These are phyloP conservation scores for Phytophthora ramorum DNA, from an alignment of 352 stramenopile genomes.

Conservation along the genomic window DNA sequence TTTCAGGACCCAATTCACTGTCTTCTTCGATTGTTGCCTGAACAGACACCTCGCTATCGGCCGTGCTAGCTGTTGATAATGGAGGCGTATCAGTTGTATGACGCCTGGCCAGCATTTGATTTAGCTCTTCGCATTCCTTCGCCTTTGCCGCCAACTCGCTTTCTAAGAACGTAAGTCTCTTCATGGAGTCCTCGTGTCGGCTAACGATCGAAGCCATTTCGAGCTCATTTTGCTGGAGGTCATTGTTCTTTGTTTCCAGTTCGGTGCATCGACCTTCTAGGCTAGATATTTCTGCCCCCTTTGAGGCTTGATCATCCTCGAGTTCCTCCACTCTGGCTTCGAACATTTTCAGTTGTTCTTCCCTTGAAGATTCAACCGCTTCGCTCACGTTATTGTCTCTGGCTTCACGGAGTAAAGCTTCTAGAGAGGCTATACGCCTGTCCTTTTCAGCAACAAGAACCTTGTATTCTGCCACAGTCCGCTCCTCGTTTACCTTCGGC, in stretches of 20 bases:
- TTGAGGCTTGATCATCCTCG: slow-evolving; percentile 68
- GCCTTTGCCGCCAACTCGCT: slow-evolving; percentile 56
- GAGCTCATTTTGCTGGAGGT: slow-evolving; percentile 48
- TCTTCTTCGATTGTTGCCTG: slow-evolving; percentile 22
- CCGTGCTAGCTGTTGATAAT: slow-evolving; percentile 11
- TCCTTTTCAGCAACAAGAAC: slow-evolving; percentile 66
- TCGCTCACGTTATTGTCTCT: slow-evolving; percentile 23
- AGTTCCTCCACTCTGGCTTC: slow-evolving; percentile 59
- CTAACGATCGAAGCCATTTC: slow-evolving; percentile 47
- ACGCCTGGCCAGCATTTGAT: slow-evolving; percentile 39
- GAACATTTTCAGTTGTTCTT: slow-evolving; percentile 59
- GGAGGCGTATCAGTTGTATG: slow-evolving; percentile 14
- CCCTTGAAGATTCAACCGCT: slow-evolving; percentile 35
- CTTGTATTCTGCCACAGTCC: slow-evolving; percentile 82
- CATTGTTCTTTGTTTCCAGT: slow-evolving; percentile 48
- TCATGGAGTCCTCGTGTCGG: slow-evolving; percentile 57
- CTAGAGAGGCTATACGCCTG: slow-evolving; percentile 53
- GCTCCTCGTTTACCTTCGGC: slow-evolving; percentile 90
- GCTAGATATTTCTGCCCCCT: slow-evolving; percentile 53
- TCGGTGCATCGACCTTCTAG: slow-evolving; percentile 66
- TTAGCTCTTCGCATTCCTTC: slow-evolving; percentile 59
- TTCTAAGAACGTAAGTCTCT: slow-evolving; percentile 60
- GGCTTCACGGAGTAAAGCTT: slow-evolving; percentile 40
- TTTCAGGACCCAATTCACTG: slow-evolving; percentile 12
- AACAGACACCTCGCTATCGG: slow-evolving; percentile 8